Evolutionary conservation across 176 grass and related monocot species (phyloP), one percentile per base, ranked within the genome.

Genomic region (Pontederia paniculata): DNA sequence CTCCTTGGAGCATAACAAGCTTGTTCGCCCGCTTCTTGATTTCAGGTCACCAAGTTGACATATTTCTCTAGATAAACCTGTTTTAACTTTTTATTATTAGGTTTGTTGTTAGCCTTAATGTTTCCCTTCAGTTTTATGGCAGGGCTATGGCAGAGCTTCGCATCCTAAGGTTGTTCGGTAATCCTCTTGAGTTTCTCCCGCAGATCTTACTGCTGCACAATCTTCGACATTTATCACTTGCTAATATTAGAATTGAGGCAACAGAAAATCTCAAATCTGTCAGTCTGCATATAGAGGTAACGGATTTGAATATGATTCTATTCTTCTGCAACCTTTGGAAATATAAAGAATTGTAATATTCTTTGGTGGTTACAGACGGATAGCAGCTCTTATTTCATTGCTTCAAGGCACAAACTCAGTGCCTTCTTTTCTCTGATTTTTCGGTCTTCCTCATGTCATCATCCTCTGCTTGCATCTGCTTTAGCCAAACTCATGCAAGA

Each of bases 211-310:
- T 86, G 0, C 72, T 97, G 37, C 80, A 87, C 60, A 97, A 97
- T 55, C 78, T 97, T 66, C 78, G 91, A 44, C 91, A 97, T 72
- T 74, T 97, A 55, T 87, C 91, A 46, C 86, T 97, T 71, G 91
- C 91, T 65, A 97, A 97, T 65, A 97, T 97, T 75, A 86, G 91
- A 76, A 97, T 97, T 9, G 91, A 97, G 73, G 91, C 91, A 66
- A 82, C 84, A 61, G 86, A 90, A 67, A 84, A 77, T 69, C 80
- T 97, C 57, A 97, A 81, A 76, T 83, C 80, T 55, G 83, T 90
- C n/a, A 89, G 69, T 53, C 82, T 97, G 11, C 70, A 97, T 75
- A 97, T 97, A 62, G 91, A 97, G 86, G 91, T 97, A 74, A 71
- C 60, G 54, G 47, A 63, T 55, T 71, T 23, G 62, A 41, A 37